Evolutionary conservation across 1,139 yeast species (phyloP), one percentile per base, ranked within the genome.

Genomic region (Hemisphaericaspora lyxosophila): DNA sequence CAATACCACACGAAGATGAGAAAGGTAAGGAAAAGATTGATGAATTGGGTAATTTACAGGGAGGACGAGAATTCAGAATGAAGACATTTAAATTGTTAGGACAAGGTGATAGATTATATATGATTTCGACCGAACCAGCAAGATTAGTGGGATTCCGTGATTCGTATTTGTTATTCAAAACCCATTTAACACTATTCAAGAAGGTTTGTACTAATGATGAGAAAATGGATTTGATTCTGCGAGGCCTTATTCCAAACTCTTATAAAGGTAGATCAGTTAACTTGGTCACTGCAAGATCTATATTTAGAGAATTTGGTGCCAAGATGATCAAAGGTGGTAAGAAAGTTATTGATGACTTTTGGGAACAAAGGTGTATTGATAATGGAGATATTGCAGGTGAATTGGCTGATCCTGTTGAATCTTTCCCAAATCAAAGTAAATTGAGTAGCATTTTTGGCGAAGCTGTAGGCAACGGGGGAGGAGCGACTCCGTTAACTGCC

Each of bases 81-180:
- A 82, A 90, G 44, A 81, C 94, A 0, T 92, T 92, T 62, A 86
- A 87, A 4, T 75, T 90, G 8, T 62, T 74, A 31, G 88, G 85
- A 4, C 77, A 82, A 42, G 96, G 95, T 4, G 76, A 80, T 27
- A 72, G 81, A 45, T 70, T 82, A 42, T 92, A 80, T 59, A 89
- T 92, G 95, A 76, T 92, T 33, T 85, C 96, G 2, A 90, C 97
- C 0, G 97, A 90, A 56, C 96, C 97, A 1, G 97, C 98, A 0
- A 74, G 97, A 49, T 79, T 90, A 52, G 89, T 90, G 49, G 97
- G 97, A 3, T 89, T 89, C 63, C 75, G 97, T 51, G 98, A 92
- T 58, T 88, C 97, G 1, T 90, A 92, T 54, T 71, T 89, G 40
- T 71, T 92, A 45, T 92, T 92, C 67, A 95, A 89, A 56, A 86